Percentiles rank a stretch among this genome's conserved stretches.
These are phyloP conservation scores for Podospora didyma DNA, from an alignment of 495 filamentous ascomycete genomes.

Conservation along the genomic window DNA sequence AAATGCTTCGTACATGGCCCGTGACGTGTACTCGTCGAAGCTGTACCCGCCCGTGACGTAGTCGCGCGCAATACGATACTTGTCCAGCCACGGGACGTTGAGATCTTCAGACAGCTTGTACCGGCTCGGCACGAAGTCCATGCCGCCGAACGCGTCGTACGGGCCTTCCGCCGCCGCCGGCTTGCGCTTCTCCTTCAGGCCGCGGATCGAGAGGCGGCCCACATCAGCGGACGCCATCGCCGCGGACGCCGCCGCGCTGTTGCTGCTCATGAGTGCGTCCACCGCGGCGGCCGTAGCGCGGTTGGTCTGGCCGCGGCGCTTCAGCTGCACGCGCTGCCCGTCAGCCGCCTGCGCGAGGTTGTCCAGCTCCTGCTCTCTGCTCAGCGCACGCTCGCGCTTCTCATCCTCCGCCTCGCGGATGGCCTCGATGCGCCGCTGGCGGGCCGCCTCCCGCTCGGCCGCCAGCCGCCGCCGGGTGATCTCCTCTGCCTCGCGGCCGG, in stretches of 20 bases:
- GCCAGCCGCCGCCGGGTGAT: conserved; percentile 30
- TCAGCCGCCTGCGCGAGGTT: conserved; percentile 37
- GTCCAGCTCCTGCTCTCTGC: conserved; percentile 47
- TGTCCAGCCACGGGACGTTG: conserved; percentile 51
- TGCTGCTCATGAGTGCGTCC: not conserved
- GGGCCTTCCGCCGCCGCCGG: conserved; percentile 45
- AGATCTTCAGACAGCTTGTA: conserved; percentile 64
- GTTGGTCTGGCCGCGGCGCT: conserved; percentile 54
- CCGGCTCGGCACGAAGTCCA: conserved; percentile 62
- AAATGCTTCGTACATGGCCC: conserved; percentile 85
- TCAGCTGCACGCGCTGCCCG: conserved; percentile 54
- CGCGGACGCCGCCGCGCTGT: not conserved
- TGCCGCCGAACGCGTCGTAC: conserved; percentile 85
- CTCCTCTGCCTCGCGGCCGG: conserved; percentile 58
- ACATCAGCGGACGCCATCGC: conserved; percentile 23
- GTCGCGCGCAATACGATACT: conserved; percentile 16
- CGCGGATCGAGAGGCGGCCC: conserved; percentile 61
- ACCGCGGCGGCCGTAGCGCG: conserved; percentile 24
- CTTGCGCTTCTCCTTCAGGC: conserved; percentile 61
- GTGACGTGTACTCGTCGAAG: conserved; percentile 70
- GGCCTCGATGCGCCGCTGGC: conserved; percentile 55
- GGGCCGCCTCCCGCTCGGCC: conserved; percentile 49
- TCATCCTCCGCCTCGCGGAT: conserved; percentile 55
- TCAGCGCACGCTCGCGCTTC: conserved; percentile 46
- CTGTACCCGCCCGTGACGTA: conserved; percentile 80